Base-by-base conservation (phyloP, 1,139 yeast genomes). In the Sugiyamaella castrensis region DNA sequence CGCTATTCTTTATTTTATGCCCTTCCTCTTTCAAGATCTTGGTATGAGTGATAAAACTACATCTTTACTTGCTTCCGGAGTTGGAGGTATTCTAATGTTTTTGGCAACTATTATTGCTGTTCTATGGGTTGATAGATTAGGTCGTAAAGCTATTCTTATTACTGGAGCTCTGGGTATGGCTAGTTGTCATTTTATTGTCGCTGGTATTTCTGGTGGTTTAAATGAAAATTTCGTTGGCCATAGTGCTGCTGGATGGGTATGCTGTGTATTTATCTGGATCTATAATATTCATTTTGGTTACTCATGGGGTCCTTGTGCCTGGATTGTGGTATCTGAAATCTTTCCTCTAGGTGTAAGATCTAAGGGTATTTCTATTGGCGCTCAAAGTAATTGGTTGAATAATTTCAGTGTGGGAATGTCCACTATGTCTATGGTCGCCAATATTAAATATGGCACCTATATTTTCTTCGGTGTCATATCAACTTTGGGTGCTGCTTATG, bases 321-420 rank as follows among this genome's bases (percentile, higher is more conserved):
- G 83, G 83, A 71, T 78, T 47, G 78, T 79, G 71, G 71, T 77
- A 75, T 77, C 67, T 2, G 73, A 70, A 65, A 72, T 80, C 48
- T 76, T 80, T 80, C 79, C 80, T 54, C 71, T 79, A 41, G 70
- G 80, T 65, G 81, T 79, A 68, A 74, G 83, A 66, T 74, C 82
- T 50, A 50, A 71, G 65, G 67, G 82, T 71, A 63, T 64, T 68
- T 77, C 84, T 33, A 67, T 80, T 40, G 63, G 89, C 48, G 75
- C 80, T 39, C 85, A 87, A 13, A 79, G 87, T 30, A 87, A 87
- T 71, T 87, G 95, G 95, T 57, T 84, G 44, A 81, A 84, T 72
- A 88, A 88, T 63, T 86, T 86, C 74, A 78, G 75, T 81, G 81
- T 68, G 87, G 92, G 62, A 81, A 79, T 65, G 87, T 84, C 50